Base-by-base conservation (phyloP, 495 filamentous ascomycete species). In the Penicillium cataractarum region DNA sequence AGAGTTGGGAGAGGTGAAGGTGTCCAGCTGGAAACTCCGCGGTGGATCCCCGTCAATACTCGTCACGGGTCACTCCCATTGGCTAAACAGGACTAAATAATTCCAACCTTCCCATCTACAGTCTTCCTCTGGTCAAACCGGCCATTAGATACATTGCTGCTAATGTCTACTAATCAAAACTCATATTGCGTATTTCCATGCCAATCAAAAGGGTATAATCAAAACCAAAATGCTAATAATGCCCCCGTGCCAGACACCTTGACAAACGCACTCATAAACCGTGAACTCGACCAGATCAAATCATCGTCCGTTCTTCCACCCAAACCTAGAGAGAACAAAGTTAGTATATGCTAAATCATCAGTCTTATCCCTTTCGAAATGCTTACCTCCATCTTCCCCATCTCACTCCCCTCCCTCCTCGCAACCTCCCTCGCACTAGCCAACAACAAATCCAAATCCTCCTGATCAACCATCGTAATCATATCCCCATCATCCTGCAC, bases 391-490 rank as follows among this genome's bases (percentile, higher is more conserved):
- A 98, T 87, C 85, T 97, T 98, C 32, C 92, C 93, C 81, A 93
- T 90, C 62, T 96, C 93, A 48, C 82, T 78, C 58, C 87, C 84
- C 67, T 94, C 90, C 72, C 86, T 86, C 78, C 81, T 83, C 31
- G 92, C 96, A 59, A 78, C 77, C 58, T 84, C 83, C 72, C 85
- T 89, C 32, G 89, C 87, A 5, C 77, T 79, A 69, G 78, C 80
- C 57, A 98, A 83, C 42, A 90, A 85, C 84, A 97, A 88, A 55
- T 97, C 93, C 65, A 97, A 75, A 82, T 99, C 95, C 70, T 99
- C 95, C 76, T 96, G 90, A 76, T 99, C 95, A 32, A 90, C 92
- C 87, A 99, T 88, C 13, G 92, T 97, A 74, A 99, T 94, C 89
- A 97, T 91, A 70, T 97, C 95, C 7, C 89, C 89, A 64, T 91